Base-by-base conservation (phyloP, 192 early-diverging fungal species). In the Coemansia sp. region DNA sequence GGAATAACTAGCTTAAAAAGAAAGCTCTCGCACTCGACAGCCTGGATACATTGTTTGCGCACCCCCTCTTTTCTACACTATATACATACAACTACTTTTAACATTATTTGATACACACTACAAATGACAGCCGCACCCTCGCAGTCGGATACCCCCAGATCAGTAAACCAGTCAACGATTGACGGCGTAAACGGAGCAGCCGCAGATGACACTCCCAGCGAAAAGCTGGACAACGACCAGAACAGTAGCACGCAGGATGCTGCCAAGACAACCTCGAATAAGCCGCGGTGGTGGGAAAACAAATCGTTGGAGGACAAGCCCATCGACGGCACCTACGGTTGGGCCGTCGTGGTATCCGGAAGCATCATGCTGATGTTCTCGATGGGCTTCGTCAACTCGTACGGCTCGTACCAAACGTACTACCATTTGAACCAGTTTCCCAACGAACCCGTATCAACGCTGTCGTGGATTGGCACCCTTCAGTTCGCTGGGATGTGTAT, bases 301-400 rank as follows among this genome's bases (percentile, higher is more conserved):
- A 76, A 76, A 33, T 66, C 74, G 17, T 40, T 63, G 0, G 74
- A 70, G 32, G 45, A 66, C 29, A 62, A 65, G 25, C 66, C 75
- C 11, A 38, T 62, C 15, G 79, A 76, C 54, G 55, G 73, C 38
- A 4, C n/a, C 9, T 79, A 70, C 53, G 85, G 78, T 20, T 86
- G 85, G 85, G 55, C 76, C 0, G 82, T 86, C 5, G 85, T 83
- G 9, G 71, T 58, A 11, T 75, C 75, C 3, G 83, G 75, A 1
- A 83, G 68, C 34, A 72, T 81, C 46, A 81, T 85, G 40, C 67
- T 83, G 33, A 77, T 79, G 48, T 70, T 83, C 20, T 74, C 83
- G 9, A 75, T 86, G 60, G 85, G 85, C 34, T 76, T 70, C 14
- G 73, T 79, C 74, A 84, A 86, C 60, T 77, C 74, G 62, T 86